Percentiles rank a stretch among this genome's conserved stretches.
Conservation (phyloP, 2,329 filamentous ascomycete species). For the Colletotrichum karsti region DNA sequence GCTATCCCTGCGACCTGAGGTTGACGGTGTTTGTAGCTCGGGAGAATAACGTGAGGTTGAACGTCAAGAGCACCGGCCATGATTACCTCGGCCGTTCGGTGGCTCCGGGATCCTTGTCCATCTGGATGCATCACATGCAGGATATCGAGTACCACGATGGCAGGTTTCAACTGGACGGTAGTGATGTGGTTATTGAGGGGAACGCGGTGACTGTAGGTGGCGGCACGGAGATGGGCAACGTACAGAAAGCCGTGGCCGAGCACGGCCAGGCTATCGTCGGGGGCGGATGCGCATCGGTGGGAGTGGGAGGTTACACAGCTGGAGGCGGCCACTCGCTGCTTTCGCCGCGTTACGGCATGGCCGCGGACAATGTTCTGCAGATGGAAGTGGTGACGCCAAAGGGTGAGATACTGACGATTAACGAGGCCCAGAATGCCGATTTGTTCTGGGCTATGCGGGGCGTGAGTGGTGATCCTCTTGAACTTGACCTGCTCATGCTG, state of each 20-base stretch:
- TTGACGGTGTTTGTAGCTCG: slow-evolving; percentile 32
- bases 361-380: slow-evolving; percentile 68
- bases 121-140: slow-evolving; percentile 57
- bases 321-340: slow-evolving; percentile 69
- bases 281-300: slow-evolving; percentile 63
- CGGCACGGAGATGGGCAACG: slow-evolving; percentile 59
- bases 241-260: slow-evolving; percentile 53
- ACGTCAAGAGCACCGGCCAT: slow-evolving; percentile 50
- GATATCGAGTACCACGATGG: background rate
- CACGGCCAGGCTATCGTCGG: slow-evolving; percentile 60
- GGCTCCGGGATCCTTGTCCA: slow-evolving; percentile 59
- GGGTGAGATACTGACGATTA: slow-evolving; percentile 59
- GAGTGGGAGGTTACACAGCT: slow-evolving; percentile 67
- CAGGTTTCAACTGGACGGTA: background rate
- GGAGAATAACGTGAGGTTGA: slow-evolving; percentile 49
- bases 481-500: background rate
- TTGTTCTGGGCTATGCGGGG: slow-evolving; percentile 73
- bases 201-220: slow-evolving; percentile 61
- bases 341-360: slow-evolving; percentile 64
- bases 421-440: slow-evolving; percentile 61
- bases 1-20: background rate
- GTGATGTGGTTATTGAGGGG: slow-evolving; percentile 33
- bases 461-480: slow-evolving; percentile 40
- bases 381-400: slow-evolving; percentile 63
- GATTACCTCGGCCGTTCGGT: slow-evolving; percentile 54